Evolutionary conservation across 257 asterid genomes (phyloP), one percentile per base, ranked within the genome.

Genomic region (Paulownia fortunei): DNA sequence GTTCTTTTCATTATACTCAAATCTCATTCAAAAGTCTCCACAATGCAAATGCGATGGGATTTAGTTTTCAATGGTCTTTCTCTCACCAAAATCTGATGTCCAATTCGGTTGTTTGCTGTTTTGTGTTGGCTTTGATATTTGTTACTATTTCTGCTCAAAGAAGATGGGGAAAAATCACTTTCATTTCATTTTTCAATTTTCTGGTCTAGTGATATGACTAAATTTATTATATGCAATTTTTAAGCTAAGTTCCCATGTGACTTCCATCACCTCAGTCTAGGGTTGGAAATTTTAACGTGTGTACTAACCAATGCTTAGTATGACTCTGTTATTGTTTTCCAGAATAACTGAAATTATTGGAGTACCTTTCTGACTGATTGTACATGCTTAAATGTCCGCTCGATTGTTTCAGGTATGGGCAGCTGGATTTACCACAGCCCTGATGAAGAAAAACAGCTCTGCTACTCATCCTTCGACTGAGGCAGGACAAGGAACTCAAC

Each of bases 391-490:
- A 80, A 34, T 32, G 62, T n/a, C 70, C 66, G 24, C 66, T 72
- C 16, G 19, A 36, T n/a, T 18, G 74, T 81, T 62, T 69, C 87
- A 92, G 97, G 97, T 94, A 26, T 94, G 98, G 98, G 98, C 98
- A 66, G 98, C 98, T 69, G 98, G 98, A 81, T 92, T 89, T 82
- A 82, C 95, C 73, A 84, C 97, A 19, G 98, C 98, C 36, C 15
- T 94, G 84, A 84, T 92, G 42, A 88, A 94, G 88, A 91, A 92
- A 77, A 82, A 70, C 79, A 92, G 92, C 84, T 86, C 96, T 13
- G 80, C 94, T 39, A 77, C 87, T 64, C 76, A 74, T 61, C 84
- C 96, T 59, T 82, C 86, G 9, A 65, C 66, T 56, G 88, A 84
- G 73, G 39, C 68, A 36, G 88, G 84, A 74, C 85, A 74, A 75